These are phyloP conservation scores for Voacanga thouarsii DNA, from an alignment of 257 asterid genomes.

Conservation along the genomic window DNA sequence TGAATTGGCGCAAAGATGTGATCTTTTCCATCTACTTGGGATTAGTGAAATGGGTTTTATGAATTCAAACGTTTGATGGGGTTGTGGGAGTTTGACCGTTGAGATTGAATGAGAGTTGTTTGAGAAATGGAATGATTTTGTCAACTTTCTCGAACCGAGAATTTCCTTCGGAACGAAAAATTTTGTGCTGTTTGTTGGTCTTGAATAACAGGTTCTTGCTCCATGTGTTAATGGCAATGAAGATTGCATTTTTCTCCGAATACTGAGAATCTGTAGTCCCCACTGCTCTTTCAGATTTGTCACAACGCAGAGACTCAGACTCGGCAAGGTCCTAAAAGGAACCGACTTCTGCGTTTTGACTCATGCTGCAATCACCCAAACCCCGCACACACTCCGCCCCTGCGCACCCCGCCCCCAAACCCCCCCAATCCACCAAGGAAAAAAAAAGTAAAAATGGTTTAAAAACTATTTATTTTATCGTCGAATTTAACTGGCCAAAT, in stretches of 20 bases:
- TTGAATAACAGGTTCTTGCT: constrained; percentile 8
- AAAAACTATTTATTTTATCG: no score
- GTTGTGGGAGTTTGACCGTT: not conserved
- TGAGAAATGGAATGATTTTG: constrained; percentile 9
- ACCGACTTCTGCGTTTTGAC: no score
- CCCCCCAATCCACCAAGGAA: no score
- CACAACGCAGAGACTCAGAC: not conserved
- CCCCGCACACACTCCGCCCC: no score
- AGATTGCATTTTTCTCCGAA: constrained; percentile 22
- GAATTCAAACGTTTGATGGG: constrained; percentile 5
- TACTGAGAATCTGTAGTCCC: not conserved
- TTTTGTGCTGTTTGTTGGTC: not conserved
- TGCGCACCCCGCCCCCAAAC: no score
- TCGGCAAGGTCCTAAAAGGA: no score
- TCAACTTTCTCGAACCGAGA: constrained; percentile 13
- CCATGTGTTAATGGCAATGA: constrained; percentile 8
- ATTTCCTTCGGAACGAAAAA: not conserved
- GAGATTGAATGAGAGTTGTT: constrained; percentile 13
- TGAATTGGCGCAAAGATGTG: constrained; percentile 46
- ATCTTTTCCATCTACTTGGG: constrained; percentile 23
- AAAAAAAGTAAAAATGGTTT: no score
- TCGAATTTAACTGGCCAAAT: no score
- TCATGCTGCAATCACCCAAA: no score
- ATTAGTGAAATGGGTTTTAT: constrained; percentile 20
- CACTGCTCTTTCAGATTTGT: not conserved